These are phyloP conservation scores for Apiosordaria backusii DNA, from an alignment of 495 filamentous ascomycete genomes.

Conservation along the genomic window DNA sequence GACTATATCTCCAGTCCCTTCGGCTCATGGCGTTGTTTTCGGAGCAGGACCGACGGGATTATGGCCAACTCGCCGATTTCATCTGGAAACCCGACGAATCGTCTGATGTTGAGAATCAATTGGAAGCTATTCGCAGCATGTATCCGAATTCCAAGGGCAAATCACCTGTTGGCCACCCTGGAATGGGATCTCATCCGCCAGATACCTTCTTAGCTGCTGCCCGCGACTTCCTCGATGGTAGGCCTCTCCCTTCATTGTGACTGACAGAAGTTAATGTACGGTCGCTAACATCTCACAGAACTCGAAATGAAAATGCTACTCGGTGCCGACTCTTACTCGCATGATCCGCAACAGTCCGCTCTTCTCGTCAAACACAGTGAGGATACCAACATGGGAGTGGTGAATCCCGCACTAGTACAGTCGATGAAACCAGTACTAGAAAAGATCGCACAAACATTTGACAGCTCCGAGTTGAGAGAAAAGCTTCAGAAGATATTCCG, in stretches of 20 bases:
- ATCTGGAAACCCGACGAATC: conserved; percentile 40
- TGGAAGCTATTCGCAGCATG: conserved; percentile 10
- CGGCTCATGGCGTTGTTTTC: conserved; percentile 34
- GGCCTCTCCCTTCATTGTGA: conserved; percentile 13
- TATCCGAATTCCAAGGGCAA: conserved; percentile 41
- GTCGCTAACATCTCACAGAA: conserved; percentile 25
- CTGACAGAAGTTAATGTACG: too few relatives aligned
- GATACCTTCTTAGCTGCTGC: conserved; percentile 39
- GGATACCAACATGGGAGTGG: conserved; percentile 16
- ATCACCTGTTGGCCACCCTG: conserved; percentile 24
- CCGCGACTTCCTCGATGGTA: conserved; percentile 49
- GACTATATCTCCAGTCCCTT: conserved; percentile 41
- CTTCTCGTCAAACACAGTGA: conserved; percentile 35
- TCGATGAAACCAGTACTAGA: conserved; percentile 31
- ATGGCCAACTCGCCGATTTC: conserved; percentile 31
- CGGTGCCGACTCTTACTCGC: conserved; percentile 22
- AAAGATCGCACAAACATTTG: conserved; percentile 19
- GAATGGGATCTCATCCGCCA: conserved; percentile 8
- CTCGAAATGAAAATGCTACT: conserved; percentile 41
- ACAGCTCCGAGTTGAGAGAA: conserved; percentile 22
- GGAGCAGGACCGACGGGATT: conserved; percentile 26
- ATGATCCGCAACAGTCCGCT: conserved; percentile 32
- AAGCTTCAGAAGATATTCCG: conserved; percentile 30
- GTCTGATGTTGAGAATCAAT: conserved; percentile 16
- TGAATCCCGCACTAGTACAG: conserved; percentile 27